Evolutionary conservation across 805 yeast species (phyloP), one percentile per base, ranked within the genome.

Genomic region (Cyberlindnera amylophila): DNA sequence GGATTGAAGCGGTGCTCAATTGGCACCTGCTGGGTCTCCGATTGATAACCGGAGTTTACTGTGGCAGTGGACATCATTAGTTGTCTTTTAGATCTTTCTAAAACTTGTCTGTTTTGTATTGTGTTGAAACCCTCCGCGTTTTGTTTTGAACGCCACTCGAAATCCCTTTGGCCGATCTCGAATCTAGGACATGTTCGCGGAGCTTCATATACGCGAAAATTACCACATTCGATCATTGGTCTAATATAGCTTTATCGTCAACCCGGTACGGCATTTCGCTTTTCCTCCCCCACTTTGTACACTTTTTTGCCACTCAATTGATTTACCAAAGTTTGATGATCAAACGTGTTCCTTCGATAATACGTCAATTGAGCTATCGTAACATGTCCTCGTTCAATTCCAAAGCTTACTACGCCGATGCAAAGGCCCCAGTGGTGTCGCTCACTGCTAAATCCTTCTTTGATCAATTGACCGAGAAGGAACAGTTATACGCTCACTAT

Each of bases 1-100:
- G 97, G 97, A 61, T 89, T 88, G 70, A 89, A 89, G 63, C 84
- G 75, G 65, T 90, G 96, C 63, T 89, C 96, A 61, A 89, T 88
- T 46, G 96, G 96, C 27, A 65, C 66, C 10, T 59, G 58, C 8
- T 64, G 69, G 26, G 64, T 64, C 52, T 77, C 85, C 17, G 75
- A 68, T 3, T 82, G 74, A 58, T 82, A 81, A 54, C 83, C 89
- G 9, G 87, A 79, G 38, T 83, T 79, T 45, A 81, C 70, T 23
- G 84, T 77, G 15, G 70, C 46, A 17, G 52, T 46, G 13, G 36
- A 14, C 40, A 32, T 38, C 14, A 12, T 27, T 27, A 6, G 24
- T 9, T 6, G 24, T 21, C 6, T 21, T 21, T n/a, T n/a, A n/a
- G n/a, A n/a, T n/a, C 24, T 21, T 9, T 21, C 24, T 21, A 21